A percentile compares a stretch with the other conserved stretches of the same genome.
These are phyloP conservation scores for Mucor irregularis DNA, from an alignment of 371 early-diverging fungal species.

Conservation along the genomic window DNA sequence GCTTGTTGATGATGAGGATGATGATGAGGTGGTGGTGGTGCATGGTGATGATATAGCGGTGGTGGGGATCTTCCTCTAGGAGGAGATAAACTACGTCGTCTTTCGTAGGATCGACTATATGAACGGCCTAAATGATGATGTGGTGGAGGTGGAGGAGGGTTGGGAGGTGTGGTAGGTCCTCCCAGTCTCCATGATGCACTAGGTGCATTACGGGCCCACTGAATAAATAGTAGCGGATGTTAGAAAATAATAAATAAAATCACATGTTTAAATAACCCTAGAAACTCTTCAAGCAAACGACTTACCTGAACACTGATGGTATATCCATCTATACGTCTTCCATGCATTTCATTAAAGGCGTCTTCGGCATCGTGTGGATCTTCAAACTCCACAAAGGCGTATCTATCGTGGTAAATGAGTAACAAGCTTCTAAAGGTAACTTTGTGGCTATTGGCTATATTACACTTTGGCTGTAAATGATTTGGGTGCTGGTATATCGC, in stretches of 20 bases:
- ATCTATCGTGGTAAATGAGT: slow-evolving; percentile 38
- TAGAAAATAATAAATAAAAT: neutral
- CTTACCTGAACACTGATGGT: slow-evolving; percentile 77
- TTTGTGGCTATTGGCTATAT: slow-evolving; percentile 24
- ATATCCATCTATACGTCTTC: slow-evolving; percentile 76
- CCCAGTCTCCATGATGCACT: slow-evolving; percentile 21
- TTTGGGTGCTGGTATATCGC: slow-evolving; percentile 83
- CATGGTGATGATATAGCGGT: neutral
- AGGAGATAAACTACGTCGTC: slow-evolving; percentile 31
- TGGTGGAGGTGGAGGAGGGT: slow-evolving; percentile 12
- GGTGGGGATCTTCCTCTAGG: slow-evolving; percentile 24
- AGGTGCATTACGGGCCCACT: slow-evolving; percentile 23
- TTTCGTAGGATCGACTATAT: slow-evolving; percentile 6
- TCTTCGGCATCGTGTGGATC: slow-evolving; percentile 88
- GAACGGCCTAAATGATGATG: slow-evolving; percentile 1
- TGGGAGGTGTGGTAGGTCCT: slow-evolving; percentile 10
- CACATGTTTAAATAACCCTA: slow-evolving; percentile 9
- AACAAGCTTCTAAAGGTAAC: neutral
- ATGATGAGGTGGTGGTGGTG: no score
- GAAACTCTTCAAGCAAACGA: neutral
- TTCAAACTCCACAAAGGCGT: slow-evolving; percentile 94
- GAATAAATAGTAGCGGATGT: neutral
- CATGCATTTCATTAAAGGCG: slow-evolving; percentile 90
- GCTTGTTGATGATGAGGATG: neutral
- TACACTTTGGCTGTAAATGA: slow-evolving; percentile 67